Evolutionary conservation across 1,139 yeast species (phyloP).

Genomic region (Suhomyces yuchorum): DNA sequence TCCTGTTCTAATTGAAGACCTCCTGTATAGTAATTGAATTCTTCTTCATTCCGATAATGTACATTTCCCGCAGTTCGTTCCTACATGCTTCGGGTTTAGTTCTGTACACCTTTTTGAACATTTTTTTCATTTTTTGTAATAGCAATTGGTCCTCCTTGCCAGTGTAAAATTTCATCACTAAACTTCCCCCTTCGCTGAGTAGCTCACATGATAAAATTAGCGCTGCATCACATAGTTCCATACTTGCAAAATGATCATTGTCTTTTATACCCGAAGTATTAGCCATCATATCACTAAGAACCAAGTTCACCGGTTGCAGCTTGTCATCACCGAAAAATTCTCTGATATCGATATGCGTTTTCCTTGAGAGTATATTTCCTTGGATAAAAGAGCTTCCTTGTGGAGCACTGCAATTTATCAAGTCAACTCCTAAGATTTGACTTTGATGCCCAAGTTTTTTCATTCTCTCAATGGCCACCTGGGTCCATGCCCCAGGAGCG

Average conservation of each 20-base stretch:
- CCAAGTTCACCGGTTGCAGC: constrained; percentile 30
- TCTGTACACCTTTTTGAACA: constrained; percentile 37
- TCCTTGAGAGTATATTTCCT: constrained; percentile 42
- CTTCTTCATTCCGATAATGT: constrained; percentile 33
- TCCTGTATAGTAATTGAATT: constrained; percentile 11
- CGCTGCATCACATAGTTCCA: constrained; percentile 48
- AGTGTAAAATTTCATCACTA: constrained; percentile 46
- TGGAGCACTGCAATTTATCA: constrained; percentile 43
- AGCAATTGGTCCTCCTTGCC: constrained; percentile 41
- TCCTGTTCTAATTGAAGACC: constrained; percentile 8
- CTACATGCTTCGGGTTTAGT: constrained; percentile 44
- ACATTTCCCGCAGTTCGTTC: constrained; percentile 44
- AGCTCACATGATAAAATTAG: constrained; percentile 31
- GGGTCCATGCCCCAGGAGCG: constrained; percentile 56
- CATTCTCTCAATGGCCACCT: constrained; percentile 38
- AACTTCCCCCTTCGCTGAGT: constrained; percentile 34
- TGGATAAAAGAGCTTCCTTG: constrained; percentile 42
- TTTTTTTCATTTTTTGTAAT: constrained; percentile 26
- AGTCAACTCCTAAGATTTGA: constrained; percentile 45
- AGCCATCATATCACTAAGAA: constrained; percentile 53
- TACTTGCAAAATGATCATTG: constrained; percentile 47
- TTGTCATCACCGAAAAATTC: constrained; percentile 15
- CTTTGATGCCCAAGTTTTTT: constrained; percentile 18
- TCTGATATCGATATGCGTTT: constrained; percentile 36
- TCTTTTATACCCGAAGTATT: constrained; percentile 48